These are phyloP conservation scores for Colletotrichum plurivorum DNA, from an alignment of 2,329 filamentous ascomycete genomes.

Conservation along the genomic window DNA sequence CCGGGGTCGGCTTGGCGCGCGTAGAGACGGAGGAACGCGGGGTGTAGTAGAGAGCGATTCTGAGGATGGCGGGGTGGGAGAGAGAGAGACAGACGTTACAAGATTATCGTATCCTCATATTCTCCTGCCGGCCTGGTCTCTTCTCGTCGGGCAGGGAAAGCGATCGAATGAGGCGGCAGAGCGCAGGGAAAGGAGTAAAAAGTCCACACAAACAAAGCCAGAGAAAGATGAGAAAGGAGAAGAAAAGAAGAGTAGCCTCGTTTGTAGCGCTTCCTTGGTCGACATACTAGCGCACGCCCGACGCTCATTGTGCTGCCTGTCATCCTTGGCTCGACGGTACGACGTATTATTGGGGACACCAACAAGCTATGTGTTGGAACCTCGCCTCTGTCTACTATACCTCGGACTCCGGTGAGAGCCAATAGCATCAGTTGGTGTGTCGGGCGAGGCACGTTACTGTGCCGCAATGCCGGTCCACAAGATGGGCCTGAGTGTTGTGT, in stretches of 20 bases:
- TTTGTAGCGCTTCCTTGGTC: not conserved
- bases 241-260: not conserved
- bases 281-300: conserved; percentile 17
- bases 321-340: conserved; percentile 14
- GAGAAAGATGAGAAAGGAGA: not conserved
- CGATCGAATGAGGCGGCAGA: not conserved
- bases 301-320: conserved; percentile 18
- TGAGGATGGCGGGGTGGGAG: not conserved
- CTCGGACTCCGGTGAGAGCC: conserved; percentile 12
- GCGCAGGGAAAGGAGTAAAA: conserved; percentile 4
- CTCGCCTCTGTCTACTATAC: conserved; percentile 8
- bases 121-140: not conserved
- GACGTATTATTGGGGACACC: not conserved
- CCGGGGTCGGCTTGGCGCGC: conserved; percentile 28
- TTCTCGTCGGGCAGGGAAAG: not conserved
- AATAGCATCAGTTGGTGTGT: conserved; percentile 14
- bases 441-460: conserved; percentile 10
- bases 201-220: not conserved
- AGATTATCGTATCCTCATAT: not conserved
- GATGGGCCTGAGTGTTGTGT: conserved; percentile 11
- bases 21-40: conserved; percentile 4
- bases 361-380: conserved; percentile 10
- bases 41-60: not conserved
- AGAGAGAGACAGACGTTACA: not conserved
- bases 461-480: conserved; percentile 33